Percentiles rank a stretch among this genome's conserved stretches.
Conservation (phyloP, 495 filamentous ascomycete species). For the Podospora didyma region DNA sequence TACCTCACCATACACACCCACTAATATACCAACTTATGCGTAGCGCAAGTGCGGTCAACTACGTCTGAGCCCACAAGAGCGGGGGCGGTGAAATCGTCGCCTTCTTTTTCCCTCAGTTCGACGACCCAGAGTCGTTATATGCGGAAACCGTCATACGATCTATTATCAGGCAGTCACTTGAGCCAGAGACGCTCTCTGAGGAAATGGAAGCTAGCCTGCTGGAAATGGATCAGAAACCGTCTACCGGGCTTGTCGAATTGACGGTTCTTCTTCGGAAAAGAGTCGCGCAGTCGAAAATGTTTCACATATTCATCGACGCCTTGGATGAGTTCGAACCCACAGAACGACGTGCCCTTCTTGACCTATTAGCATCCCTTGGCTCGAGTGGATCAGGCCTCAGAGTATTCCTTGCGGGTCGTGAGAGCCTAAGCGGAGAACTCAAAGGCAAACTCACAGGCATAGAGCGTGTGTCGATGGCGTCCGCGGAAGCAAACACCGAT, state of each 20-base stretch:
- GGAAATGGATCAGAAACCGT: neutral
- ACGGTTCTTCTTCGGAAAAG: neutral
- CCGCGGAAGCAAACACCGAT: neutral
- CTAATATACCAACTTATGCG: neutral
- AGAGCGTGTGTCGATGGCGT: neutral
- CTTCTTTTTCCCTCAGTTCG: neutral
- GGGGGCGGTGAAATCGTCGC: neutral
- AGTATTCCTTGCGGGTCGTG: neutral
- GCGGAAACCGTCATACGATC: neutral
- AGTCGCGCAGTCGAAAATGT: neutral
- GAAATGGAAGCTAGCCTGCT: neutral
- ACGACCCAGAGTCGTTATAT: neutral
- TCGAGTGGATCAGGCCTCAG: neutral
- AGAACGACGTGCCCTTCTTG: neutral
- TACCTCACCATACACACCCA: neutral
- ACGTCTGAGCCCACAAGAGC: neutral
- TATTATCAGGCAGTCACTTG: neutral
- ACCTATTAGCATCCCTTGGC: neutral
- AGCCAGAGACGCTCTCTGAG: neutral
- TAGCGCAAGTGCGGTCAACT: neutral
- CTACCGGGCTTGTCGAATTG: neutral
- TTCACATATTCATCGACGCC: neutral
- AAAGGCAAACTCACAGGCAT: neutral
- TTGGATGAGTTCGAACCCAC: neutral
- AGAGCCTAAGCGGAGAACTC: neutral